Base-by-base conservation (phyloP, 495 filamentous ascomycete species). In the Penicillium tannophilum region DNA sequence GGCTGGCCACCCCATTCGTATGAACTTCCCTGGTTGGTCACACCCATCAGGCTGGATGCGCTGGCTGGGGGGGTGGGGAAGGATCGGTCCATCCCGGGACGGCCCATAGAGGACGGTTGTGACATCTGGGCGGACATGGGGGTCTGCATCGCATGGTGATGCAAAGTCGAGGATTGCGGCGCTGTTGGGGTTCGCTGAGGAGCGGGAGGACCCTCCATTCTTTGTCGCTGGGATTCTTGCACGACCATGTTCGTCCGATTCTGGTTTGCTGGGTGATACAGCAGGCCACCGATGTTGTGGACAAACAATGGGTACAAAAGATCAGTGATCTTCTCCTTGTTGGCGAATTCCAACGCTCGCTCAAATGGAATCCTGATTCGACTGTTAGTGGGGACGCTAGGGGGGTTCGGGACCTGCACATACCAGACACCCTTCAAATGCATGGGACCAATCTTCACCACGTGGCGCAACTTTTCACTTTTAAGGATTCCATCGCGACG, bases 271-370 rank as follows among this genome's bases (percentile, higher is more conserved):
- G 93, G 93, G 67, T 97, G 94, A 71, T 97, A 98, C 59, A 98
- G 81, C 54, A 98, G 82, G 41, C 90, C 88, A 44, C 94, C 91
- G 66, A 98, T 98, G 75, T 98, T 97, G 71, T 97, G 92, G 30
- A 98, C 94, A 70, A 98, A 98, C 19, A 98, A 80, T 26, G 94
- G 94, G 76, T 98, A 98, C 56, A 98, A 72, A 12, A 90, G 75
- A 72, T 98, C 93, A 0, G 95, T 98, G 62, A 98, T 98, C 76
- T 98, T 97, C 74, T 98, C 94, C 81, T 97, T 97, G 78, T 98
- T 98, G 41, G 94, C 95, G 68, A 98, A 98, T 63, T 98, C 94
- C 43, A 98, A 77, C 2, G 94, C 94, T 53, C 95, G 86, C 58
- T 98, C 95, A 63, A 95, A 98, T 9, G 94, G 94, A 68, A 98